Percentiles rank a stretch among this genome's conserved stretches.
phyloP scores from a whole-genome alignment of 768 basidiomycete species.

The Boletus patriciae region DNA sequence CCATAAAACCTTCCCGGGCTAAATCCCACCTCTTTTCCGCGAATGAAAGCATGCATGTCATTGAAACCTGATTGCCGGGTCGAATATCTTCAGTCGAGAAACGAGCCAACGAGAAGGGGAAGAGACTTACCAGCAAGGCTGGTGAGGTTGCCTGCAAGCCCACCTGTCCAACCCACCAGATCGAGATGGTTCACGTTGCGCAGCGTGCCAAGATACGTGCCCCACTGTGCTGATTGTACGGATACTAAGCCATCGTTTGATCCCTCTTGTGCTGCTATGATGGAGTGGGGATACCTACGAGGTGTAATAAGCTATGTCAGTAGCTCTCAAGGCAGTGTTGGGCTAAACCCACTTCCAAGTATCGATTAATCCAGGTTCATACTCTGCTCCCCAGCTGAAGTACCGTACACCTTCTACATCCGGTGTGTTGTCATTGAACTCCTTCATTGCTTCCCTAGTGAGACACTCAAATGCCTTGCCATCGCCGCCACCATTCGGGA shows the following conservation, averaged over 20 bases:
- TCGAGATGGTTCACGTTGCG: constrained; percentile 89
- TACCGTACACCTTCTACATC: constrained; percentile 80
- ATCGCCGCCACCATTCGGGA: constrained; percentile 92
- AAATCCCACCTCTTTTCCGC: constrained; percentile 88
- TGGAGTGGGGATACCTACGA: constrained; percentile 64
- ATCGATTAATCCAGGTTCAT: constrained; percentile 87
- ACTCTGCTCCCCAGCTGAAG: constrained; percentile 93
- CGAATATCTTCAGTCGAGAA: neutral
- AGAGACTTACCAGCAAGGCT: constrained; percentile 20
- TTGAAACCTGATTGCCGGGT: constrained; percentile 40
- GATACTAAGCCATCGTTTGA: constrained; percentile 94
- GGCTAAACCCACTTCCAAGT: constrained; percentile 64
- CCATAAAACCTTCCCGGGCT: constrained; percentile 91
- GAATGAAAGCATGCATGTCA: constrained; percentile 88
- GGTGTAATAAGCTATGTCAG: neutral
- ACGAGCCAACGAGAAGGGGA: neutral
- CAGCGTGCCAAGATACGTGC: constrained; percentile 93
- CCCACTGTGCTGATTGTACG: constrained; percentile 87
- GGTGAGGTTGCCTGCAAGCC: constrained; percentile 28
- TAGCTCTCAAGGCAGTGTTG: neutral
- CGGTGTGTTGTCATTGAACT: constrained; percentile 85
- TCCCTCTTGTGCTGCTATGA: constrained; percentile 84
- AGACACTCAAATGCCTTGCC: constrained; percentile 91
- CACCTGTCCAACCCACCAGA: constrained; percentile 83
- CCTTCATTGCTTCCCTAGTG: constrained; percentile 79